These are phyloP conservation scores for Samsoniella hepiali DNA, from an alignment of 2,329 filamentous ascomycete species.

Conservation along the genomic window DNA sequence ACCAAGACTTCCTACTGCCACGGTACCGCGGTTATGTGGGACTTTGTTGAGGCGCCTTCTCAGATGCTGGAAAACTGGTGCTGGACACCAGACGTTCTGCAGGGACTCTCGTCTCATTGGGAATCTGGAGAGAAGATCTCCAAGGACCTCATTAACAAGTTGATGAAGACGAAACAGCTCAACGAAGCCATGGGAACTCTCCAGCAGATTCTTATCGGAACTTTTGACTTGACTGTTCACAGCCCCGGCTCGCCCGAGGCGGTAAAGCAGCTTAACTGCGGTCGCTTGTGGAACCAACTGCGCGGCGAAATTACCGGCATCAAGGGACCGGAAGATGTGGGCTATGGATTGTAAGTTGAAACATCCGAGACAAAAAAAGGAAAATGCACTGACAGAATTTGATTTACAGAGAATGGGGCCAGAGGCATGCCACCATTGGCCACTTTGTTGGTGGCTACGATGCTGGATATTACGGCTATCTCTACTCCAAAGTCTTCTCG, in stretches of 20 bases:
- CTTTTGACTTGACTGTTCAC: constrained; percentile 82
- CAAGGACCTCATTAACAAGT: constrained; percentile 68
- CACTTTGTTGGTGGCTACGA: constrained; percentile 84
- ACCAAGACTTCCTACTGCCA: constrained; percentile 65
- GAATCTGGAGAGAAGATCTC: constrained; percentile 67
- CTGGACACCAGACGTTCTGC: constrained; percentile 64
- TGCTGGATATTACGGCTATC: constrained; percentile 76
- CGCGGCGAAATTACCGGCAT: constrained; percentile 69
- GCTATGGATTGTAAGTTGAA: constrained; percentile 48
- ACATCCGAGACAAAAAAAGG: neutral
- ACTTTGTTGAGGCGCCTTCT: constrained; percentile 69
- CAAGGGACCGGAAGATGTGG: constrained; percentile 68
- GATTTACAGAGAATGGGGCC: constrained; percentile 59
- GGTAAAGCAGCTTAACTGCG: constrained; percentile 63
- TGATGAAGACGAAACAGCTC: constrained; percentile 75
- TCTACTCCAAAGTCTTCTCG: constrained; percentile 75
- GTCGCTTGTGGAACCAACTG: constrained; percentile 68
- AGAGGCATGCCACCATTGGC: constrained; percentile 76
- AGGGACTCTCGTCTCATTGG: constrained; percentile 70
- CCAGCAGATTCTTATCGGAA: constrained; percentile 74
- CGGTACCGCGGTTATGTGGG: constrained; percentile 62
- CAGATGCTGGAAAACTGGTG: constrained; percentile 78
- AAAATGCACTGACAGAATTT: constrained; percentile 28
- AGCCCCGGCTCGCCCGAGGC: constrained; percentile 65
- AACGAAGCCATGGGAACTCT: constrained; percentile 78